Conservation (phyloP, 1,284 basidiomycete species). For the Wolfiporia cocos region DNA sequence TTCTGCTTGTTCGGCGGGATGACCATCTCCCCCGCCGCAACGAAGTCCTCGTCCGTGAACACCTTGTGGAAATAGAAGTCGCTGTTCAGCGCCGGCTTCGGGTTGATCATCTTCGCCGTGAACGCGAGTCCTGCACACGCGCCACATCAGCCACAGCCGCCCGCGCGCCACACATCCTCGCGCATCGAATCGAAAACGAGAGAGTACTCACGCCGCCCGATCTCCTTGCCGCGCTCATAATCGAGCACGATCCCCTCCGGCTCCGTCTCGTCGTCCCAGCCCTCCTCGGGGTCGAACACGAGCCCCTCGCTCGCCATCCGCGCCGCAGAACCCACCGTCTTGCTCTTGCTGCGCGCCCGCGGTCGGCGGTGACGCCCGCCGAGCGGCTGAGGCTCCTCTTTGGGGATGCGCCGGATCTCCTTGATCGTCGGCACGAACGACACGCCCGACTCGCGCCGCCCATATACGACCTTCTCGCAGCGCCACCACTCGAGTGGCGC, state of each 20-base stretch:
- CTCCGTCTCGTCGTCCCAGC: slow-evolving; percentile 83
- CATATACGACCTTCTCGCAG: slow-evolving; percentile 86
- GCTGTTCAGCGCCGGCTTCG: slow-evolving; percentile 51
- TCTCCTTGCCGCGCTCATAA: slow-evolving; percentile 55
- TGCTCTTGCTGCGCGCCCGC: slow-evolving; percentile 34
- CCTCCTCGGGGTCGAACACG: slow-evolving; percentile 63
- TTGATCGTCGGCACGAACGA: slow-evolving; percentile 75
- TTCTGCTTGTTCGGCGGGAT: slow-evolving; percentile 79
- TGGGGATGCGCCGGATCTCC: slow-evolving; percentile 76
- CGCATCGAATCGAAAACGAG: not conserved
- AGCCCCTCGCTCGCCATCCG: slow-evolving; percentile 24
- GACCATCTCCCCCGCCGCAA: slow-evolving; percentile 84
- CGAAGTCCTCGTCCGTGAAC: slow-evolving; percentile 90
- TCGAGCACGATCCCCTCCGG: slow-evolving; percentile 67
- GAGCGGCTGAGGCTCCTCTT: slow-evolving; percentile 54
- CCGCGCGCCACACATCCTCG: not conserved
- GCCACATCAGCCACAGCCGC: not conserved
- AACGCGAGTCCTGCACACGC: slow-evolving; percentile 61
- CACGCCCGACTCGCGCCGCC: slow-evolving; percentile 45
- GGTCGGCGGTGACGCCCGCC: slow-evolving; percentile 38
- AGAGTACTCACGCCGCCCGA: slow-evolving; percentile 58
- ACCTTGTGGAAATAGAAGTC: slow-evolving; percentile 89
- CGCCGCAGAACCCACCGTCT: slow-evolving; percentile 36
- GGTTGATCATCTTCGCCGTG: slow-evolving; percentile 58
- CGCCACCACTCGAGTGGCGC: slow-evolving; percentile 90